These are phyloP conservation scores for Aureobasidium zeae DNA, from an alignment of 2,329 filamentous ascomycete species.

Conservation along the genomic window DNA sequence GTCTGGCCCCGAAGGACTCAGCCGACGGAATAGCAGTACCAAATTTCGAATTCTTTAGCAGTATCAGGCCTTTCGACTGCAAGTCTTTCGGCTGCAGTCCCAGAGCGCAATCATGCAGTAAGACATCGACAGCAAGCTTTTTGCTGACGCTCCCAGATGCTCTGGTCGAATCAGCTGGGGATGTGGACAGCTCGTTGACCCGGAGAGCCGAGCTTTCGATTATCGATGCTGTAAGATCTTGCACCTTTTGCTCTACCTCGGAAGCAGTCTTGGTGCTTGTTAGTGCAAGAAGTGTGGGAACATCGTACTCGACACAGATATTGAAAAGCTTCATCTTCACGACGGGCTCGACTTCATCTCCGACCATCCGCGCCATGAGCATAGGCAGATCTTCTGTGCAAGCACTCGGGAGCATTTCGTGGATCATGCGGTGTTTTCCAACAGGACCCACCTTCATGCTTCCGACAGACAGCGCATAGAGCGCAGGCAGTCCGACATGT, in stretches of 20 bases:
- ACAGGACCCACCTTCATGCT: slow-evolving; percentile 56
- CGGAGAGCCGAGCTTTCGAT: slow-evolving; percentile 29
- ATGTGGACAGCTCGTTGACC: background rate
- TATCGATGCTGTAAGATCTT: slow-evolving; percentile 68
- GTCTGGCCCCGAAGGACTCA: slow-evolving; percentile 51
- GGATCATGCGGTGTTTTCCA: slow-evolving; percentile 60
- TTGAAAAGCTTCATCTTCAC: slow-evolving; percentile 83
- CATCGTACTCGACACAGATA: slow-evolving; percentile 76
- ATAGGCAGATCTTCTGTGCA: slow-evolving; percentile 47
- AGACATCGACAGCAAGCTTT: slow-evolving; percentile 57
- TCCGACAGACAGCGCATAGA: slow-evolving; percentile 69
- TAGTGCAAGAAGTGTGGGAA: slow-evolving; percentile 72
- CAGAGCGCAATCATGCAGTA: slow-evolving; percentile 69
- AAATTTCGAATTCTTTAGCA: slow-evolving; percentile 68
- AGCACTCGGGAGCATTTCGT: slow-evolving; percentile 43
- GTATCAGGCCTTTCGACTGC: slow-evolving; percentile 65
- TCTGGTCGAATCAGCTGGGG: background rate
- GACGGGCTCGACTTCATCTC: slow-evolving; percentile 86
- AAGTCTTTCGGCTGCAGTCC: slow-evolving; percentile 74
- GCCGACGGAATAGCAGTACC: slow-evolving; percentile 58
- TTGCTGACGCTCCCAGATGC: slow-evolving; percentile 22
- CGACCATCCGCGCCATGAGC: slow-evolving; percentile 81
- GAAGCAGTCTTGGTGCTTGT: slow-evolving; percentile 60
- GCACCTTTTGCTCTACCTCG: slow-evolving; percentile 54
- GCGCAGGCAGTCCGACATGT: slow-evolving; percentile 74